These are phyloP conservation scores for Cordyceps cicadae DNA, from an alignment of 2,329 filamentous ascomycete species.

Conservation along the genomic window DNA sequence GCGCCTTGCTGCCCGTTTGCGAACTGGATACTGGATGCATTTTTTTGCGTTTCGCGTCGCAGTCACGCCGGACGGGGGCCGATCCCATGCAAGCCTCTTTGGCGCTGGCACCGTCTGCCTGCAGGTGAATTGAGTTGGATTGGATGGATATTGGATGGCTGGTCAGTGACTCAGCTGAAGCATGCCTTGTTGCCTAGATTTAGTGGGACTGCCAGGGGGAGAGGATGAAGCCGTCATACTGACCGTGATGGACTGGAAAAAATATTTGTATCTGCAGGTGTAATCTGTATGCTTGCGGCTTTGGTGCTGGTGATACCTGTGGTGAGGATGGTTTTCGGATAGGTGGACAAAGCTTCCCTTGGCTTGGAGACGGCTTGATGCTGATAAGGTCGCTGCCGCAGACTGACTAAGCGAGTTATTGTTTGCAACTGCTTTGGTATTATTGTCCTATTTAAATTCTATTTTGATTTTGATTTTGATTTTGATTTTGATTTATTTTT, in stretches of 20 bases:
- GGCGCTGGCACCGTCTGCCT: background rate
- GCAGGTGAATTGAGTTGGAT: background rate
- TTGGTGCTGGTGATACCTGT: background rate
- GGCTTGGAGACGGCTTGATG: background rate
- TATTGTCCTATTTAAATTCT: too few relatives aligned
- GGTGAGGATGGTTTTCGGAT: background rate
- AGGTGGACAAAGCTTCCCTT: background rate
- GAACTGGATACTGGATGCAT: background rate
- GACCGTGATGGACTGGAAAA: too few relatives aligned
- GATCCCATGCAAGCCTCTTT: background rate
- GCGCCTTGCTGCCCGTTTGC: background rate
- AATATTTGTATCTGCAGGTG: background rate
- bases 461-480: too few relatives aligned
- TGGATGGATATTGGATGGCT: background rate
- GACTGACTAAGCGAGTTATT: background rate
- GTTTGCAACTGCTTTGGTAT: too few relatives aligned
- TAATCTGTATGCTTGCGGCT: background rate
- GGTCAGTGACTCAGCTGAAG: constrained; percentile 1
- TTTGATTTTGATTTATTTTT: background rate
- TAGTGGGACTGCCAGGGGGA: background rate
- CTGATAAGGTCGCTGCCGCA: background rate
- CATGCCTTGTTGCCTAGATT: constrained; percentile 1
- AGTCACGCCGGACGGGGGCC: background rate
- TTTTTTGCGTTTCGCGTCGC: background rate
- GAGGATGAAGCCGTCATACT: background rate